Percentiles rank a stretch among this genome's conserved stretches.
Evolutionary conservation across 2,329 filamentous ascomycete genomes (phyloP).

Genomic region (Sarocladium strictum): DNA sequence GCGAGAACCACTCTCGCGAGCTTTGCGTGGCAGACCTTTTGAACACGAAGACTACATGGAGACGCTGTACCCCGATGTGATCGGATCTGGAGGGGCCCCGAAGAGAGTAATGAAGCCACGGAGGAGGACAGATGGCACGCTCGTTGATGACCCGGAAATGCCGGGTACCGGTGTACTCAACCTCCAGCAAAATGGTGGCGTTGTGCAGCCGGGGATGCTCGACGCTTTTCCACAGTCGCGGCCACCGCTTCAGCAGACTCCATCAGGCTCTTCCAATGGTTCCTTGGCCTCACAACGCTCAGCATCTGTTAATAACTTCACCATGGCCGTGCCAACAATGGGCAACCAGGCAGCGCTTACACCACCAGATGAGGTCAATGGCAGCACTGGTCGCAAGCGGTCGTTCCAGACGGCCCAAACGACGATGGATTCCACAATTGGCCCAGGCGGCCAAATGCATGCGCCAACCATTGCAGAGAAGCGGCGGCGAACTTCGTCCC

Average conservation of each 20-base stretch:
- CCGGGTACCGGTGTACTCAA: slow-evolving; percentile 42
- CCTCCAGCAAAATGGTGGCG: slow-evolving; percentile 24
- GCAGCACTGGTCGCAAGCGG: slow-evolving; percentile 36
- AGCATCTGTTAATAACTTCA: slow-evolving; percentile 13
- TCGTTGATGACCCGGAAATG: slow-evolving; percentile 38
- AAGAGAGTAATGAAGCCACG: slow-evolving; percentile 53
- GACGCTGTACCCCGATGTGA: slow-evolving; percentile 53
- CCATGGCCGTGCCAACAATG: background rate
- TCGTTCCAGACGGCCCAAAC: slow-evolving; percentile 21
- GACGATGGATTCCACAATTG: slow-evolving; percentile 14
- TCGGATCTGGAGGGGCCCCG: slow-evolving; percentile 53
- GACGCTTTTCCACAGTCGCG: slow-evolving; percentile 10
- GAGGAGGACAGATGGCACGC: slow-evolving; percentile 37
- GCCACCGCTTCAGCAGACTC: slow-evolving; percentile 23
- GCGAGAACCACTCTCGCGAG: slow-evolving; percentile 53
- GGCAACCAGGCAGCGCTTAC: slow-evolving; percentile 42
- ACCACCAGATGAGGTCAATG: slow-evolving; percentile 46
- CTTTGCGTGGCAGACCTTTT: slow-evolving; percentile 50
- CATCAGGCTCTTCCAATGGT: slow-evolving; percentile 18
- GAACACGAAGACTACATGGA: slow-evolving; percentile 58
- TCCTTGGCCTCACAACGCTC: slow-evolving; percentile 21
- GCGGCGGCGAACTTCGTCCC: slow-evolving; percentile 24
- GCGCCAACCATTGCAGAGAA: slow-evolving; percentile 27
- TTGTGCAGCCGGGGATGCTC: slow-evolving; percentile 6
- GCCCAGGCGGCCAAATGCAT: slow-evolving; percentile 13